Evolutionary conservation across 2,329 filamentous ascomycete genomes (phyloP).

Genomic region (Cladophialophora exuberans): DNA sequence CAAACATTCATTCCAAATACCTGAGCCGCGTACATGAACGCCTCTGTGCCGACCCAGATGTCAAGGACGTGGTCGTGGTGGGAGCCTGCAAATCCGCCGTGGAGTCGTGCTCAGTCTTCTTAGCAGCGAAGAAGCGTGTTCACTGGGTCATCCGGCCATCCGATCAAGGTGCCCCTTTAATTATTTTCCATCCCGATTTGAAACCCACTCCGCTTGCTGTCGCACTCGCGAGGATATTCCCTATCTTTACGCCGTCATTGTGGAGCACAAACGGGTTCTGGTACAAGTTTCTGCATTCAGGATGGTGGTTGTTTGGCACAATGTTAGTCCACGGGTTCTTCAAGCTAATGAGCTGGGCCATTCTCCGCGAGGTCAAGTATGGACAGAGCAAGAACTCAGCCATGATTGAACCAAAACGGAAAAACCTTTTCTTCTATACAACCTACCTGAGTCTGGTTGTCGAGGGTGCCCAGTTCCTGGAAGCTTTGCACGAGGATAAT

Average conservation of each 20-base stretch:
- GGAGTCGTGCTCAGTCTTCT: slow-evolving; percentile 12
- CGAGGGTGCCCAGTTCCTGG: slow-evolving; percentile 1
- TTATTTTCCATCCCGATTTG: slow-evolving; percentile 3
- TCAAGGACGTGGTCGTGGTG: slow-evolving; percentile 15
- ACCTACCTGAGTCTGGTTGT: slow-evolving; percentile 7
- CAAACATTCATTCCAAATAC: slow-evolving; percentile 6
- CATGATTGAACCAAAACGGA: slow-evolving; percentile 3
- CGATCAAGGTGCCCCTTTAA: slow-evolving; percentile 5
- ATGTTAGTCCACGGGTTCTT: slow-evolving; percentile 2
- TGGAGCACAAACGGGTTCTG: slow-evolving; percentile 5
- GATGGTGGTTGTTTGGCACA: background rate
- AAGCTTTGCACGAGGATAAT: slow-evolving; percentile 8
- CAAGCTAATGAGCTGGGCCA: slow-evolving; percentile 1
- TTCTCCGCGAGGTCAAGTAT: background rate
- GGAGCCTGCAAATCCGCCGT: slow-evolving; percentile 16
- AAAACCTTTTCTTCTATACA: background rate
- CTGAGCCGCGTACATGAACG: slow-evolving; percentile 6
- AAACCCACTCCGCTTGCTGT: slow-evolving; percentile 3
- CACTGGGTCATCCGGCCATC: slow-evolving; percentile 12
- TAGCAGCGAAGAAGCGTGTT: slow-evolving; percentile 5
- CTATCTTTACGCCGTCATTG: slow-evolving; percentile 2
- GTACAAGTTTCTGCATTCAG: slow-evolving; percentile 10
- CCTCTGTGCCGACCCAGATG: background rate
- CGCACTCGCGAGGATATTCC: slow-evolving; percentile 6
- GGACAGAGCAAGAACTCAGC: slow-evolving; percentile 5